A percentile compares a stretch with the other conserved stretches of the same genome.
phyloP scores from a whole-genome alignment of 352 stramenopile genomes.

The Phytophthora syringae region DNA sequence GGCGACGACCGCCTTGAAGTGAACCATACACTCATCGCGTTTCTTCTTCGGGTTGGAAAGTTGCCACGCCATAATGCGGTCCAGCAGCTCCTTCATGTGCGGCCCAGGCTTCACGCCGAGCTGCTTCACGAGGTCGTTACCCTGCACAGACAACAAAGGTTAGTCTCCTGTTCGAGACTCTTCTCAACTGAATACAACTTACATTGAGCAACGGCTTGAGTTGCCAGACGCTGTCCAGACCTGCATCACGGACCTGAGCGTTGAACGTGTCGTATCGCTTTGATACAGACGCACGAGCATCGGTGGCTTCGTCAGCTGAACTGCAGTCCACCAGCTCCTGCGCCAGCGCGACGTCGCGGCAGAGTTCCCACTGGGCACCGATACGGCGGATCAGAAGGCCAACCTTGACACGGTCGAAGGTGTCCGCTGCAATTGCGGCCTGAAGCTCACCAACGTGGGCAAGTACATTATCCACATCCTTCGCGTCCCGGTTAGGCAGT shows the following conservation, averaged over 20 bases:
- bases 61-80: conserved; percentile 69
- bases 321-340: conserved; percentile 50
- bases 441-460: conserved; percentile 45
- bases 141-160: conserved; percentile 37
- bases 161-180: conserved; percentile 2
- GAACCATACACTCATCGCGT: conserved; percentile 60
- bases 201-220: conserved; percentile 79
- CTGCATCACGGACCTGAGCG: conserved; percentile 29
- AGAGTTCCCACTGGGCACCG: conserved; percentile 64
- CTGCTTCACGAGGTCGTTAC: conserved; percentile 73
- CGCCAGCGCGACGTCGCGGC: conserved; percentile 56
- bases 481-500: conserved; percentile 63
- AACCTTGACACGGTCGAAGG: conserved; percentile 57
- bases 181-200: too few species aligned
- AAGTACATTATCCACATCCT: conserved; percentile 69
- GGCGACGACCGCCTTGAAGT: conserved; percentile 41
- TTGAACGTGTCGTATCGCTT: conserved; percentile 52
- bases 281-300: conserved; percentile 22
- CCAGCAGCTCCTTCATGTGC: conserved; percentile 62
- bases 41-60: conserved; percentile 54
- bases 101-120: conserved; percentile 65
- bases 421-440: conserved; percentile 7
- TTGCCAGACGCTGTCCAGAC: conserved; percentile 59
- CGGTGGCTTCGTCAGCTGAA: conserved; percentile 2
- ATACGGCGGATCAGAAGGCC: conserved; percentile 69